Conservation (phyloP, 1,284 basidiomycete species). For the Pholiota adiposa region DNA sequence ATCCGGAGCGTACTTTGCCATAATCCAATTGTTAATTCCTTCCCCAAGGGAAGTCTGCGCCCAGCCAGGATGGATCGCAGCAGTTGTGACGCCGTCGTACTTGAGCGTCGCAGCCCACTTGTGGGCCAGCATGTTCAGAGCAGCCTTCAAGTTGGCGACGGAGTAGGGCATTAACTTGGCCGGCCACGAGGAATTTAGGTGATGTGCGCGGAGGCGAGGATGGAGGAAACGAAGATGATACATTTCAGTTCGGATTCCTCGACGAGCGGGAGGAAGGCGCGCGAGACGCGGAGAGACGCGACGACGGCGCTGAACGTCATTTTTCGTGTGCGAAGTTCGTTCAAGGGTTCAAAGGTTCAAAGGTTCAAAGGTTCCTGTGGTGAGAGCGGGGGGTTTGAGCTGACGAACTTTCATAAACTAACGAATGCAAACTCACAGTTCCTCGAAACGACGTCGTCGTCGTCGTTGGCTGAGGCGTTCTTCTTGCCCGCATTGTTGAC, state of each 20-base stretch:
- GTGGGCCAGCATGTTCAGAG: background rate
- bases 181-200: background rate
- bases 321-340: slow-evolving; percentile 23
- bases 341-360: no score
- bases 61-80: slow-evolving; percentile 25
- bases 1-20: slow-evolving; percentile 22
- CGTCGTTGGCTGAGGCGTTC: slow-evolving; percentile 18
- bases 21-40: slow-evolving; percentile 21
- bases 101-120: slow-evolving; percentile 20
- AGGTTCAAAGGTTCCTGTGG: slow-evolving; percentile 21
- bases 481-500: slow-evolving; percentile 26
- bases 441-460: slow-evolving; percentile 24
- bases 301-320: slow-evolving; percentile 24
- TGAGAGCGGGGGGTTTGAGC: background rate
- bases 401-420: background rate
- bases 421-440: slow-evolving; percentile 25
- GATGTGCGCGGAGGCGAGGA: background rate
- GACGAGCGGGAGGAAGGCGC: background rate
- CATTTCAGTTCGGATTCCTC: background rate
- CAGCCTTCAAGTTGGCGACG: background rate
- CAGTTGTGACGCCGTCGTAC: slow-evolving; percentile 20
- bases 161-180: background rate
- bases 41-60: slow-evolving; percentile 22
- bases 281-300: slow-evolving; percentile 17
- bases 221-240: background rate